phyloP scores from a whole-genome alignment of 1,284 basidiomycete species.

The Bondarzewia mesenterica region DNA sequence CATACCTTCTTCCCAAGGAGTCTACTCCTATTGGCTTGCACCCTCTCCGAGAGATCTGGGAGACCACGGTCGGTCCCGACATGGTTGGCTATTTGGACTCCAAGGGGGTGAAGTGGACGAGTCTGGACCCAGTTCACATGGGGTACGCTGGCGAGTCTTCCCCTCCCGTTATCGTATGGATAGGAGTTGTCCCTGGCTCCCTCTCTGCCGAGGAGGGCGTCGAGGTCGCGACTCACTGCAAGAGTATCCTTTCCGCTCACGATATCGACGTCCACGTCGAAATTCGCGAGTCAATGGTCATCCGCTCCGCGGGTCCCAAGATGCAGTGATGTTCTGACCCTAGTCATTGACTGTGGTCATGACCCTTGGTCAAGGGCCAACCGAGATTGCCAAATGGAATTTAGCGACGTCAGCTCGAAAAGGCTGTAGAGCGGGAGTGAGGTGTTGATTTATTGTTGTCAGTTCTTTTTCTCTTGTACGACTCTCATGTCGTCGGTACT shows the following conservation, averaged over 20 bases:
- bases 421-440: background rate
- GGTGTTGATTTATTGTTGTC: too few relatives aligned
- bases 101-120: constrained; percentile 15
- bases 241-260: constrained; percentile 14
- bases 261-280: constrained; percentile 19
- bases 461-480: too few relatives aligned
- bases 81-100: constrained; percentile 12
- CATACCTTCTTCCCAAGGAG: constrained; percentile 17
- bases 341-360: too few relatives aligned
- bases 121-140: constrained; percentile 15
- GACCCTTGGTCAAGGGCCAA: too few relatives aligned
- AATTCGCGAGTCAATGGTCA: constrained; percentile 15
- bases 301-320: constrained; percentile 6
- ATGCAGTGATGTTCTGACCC: too few relatives aligned
- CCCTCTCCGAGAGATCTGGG: constrained; percentile 18
- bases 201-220: constrained; percentile 19
- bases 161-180: constrained; percentile 18
- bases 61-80: constrained; percentile 13
- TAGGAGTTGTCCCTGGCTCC: constrained; percentile 22
- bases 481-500: too few relatives aligned
- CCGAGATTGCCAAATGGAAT: too few relatives aligned
- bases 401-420: constrained; percentile 1
- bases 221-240: constrained; percentile 17
- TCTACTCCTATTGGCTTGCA: constrained; percentile 14
- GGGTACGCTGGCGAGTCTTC: constrained; percentile 11